Base-by-base conservation (phyloP, 2,329 filamentous ascomycete genomes). In the Neofusicoccum parvum region DNA sequence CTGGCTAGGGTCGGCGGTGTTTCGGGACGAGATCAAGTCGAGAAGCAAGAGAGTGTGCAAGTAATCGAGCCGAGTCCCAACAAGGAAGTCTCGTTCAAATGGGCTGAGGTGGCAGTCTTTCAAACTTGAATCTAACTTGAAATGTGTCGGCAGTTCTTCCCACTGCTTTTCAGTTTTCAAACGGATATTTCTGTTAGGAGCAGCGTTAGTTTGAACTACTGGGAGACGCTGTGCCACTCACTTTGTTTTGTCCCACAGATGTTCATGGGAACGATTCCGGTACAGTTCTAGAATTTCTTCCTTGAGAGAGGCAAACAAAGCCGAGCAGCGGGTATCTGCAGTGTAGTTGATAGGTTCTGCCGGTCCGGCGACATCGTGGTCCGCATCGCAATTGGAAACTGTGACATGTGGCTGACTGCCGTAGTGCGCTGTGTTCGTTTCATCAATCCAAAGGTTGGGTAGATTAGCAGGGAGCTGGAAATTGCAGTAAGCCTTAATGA, bases 401-500 rank as follows among this genome's bases (percentile, higher is more conserved):
- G 37, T 39, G 9, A 14, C 10, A 11, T 39, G 37, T 39, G 37
- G 37, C 10, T 9, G 48, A 3, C 14, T 34, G 12, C 3, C 0
- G 3, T 2, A 6, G 5, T 17, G 10, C 12, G 45, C 45, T 23
- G n/a, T 11, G 20, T 14, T 20, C 43, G 43, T 20, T 27, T 23
- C 46, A 27, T 12, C 11, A 5, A 5, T 17, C 48, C 48, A 50
- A 9, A 50, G 23, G 27, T 5, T 34, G 5, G 27, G 23, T n/a
- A 32, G 15, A 11, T 34, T 50, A 7, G 27, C 14, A 3, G 48
- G 48, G 2, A 50, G 23, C 7, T 75, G 72, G 12, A 82, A 75
- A 3, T 73, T 72, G 68, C 80, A 82, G 65, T 78, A 82, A 43
- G 76, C 74, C 41, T 78, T 74, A 15, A 76, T 76, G 43, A 84